These are phyloP conservation scores for Coniferiporia sulphurascens DNA, from an alignment of 1,284 basidiomycete genomes.

Conservation along the genomic window DNA sequence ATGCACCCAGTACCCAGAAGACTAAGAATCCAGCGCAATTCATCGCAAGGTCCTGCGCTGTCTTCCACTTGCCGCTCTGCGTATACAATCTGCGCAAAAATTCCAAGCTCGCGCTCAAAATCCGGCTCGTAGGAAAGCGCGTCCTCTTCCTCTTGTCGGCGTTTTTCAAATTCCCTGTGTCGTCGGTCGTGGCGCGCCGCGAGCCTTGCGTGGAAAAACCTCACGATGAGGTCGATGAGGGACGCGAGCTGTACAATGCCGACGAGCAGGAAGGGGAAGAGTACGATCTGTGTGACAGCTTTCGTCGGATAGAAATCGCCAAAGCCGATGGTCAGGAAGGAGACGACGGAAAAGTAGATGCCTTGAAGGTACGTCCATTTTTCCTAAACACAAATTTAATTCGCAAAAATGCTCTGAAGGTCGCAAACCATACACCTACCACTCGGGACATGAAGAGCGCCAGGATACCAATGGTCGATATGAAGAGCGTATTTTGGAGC, in stretches of 20 bases:
- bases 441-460: slow-evolving; percentile 21
- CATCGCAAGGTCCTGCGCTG: not conserved
- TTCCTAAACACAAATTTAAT: slow-evolving; percentile 17
- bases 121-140: slow-evolving; percentile 2
- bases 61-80: not conserved
- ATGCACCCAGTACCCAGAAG: slow-evolving; percentile 19
- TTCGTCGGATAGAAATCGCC: slow-evolving; percentile 64
- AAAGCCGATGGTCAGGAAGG: slow-evolving; percentile 75
- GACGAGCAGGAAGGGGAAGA: slow-evolving; percentile 51
- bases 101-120: slow-evolving; percentile 13
- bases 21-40: slow-evolving; percentile 10
- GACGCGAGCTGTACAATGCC: slow-evolving; percentile 55
- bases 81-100: slow-evolving; percentile 13
- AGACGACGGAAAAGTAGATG: slow-evolving; percentile 65
- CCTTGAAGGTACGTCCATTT: slow-evolving; percentile 31
- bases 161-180: slow-evolving; percentile 3
- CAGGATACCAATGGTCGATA: slow-evolving; percentile 28
- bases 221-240: slow-evolving; percentile 15
- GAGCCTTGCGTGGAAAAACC: slow-evolving; percentile 14
- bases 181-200: slow-evolving; percentile 4
- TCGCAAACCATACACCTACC: slow-evolving; percentile 12
- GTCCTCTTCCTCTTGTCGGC: slow-evolving; percentile 16
- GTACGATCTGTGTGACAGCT: slow-evolving; percentile 48
- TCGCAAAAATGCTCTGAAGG: not conserved
- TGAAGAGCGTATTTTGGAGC: slow-evolving; percentile 33